Base-by-base conservation (phyloP, 306 rosid genomes). In the Inga laurina region DNA sequence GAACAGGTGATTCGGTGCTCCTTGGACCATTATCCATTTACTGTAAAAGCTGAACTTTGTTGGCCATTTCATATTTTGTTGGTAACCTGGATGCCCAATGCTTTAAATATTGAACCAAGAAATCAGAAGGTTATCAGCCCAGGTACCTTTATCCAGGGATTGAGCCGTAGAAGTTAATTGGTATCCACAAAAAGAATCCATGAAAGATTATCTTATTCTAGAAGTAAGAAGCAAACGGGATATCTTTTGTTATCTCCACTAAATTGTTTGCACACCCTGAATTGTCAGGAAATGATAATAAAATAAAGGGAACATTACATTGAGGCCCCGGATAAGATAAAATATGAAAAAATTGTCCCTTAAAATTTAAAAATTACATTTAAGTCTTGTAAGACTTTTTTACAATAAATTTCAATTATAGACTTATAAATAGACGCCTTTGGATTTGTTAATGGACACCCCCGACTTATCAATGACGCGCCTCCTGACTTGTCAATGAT, bases 61-160 rank as follows among this genome's bases (percentile, higher is more conserved):
- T 64, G 75, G 39, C 19, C 81, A 65, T 82, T 79, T 65, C 43
- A 22, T 54, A 51, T n/a, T 49, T 45, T 21, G 14, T 74, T 68
- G 48, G 64, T 87, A 87, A 78, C 59, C 32, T 54, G 64, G 80
- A 79, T 72, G 37, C 12, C 18, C 79, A 32, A 15, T 72, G 48
- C 37, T 44, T 14, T 74, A 76, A 61, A n/a, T 96, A 76, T 87
- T 96, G 87, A 96, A 92, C 84, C 99, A 96, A 80, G 98, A 96
- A 90, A 90, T 93, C 83, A 89, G 93, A 90, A 92, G 90, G 87
- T 83, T 96, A 56, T 93, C 99, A 22, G 80, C 86, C 77, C 97
- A 96, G 98, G 99, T 93, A 91, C 80, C 15, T 43, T 41, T 62
- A 24, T 77, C 35, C 18, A 43, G 75, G 24, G 18, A 65, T 39